Conservation (phyloP, 1,284 basidiomycete genomes). For the Puccinia polysora region DNA sequence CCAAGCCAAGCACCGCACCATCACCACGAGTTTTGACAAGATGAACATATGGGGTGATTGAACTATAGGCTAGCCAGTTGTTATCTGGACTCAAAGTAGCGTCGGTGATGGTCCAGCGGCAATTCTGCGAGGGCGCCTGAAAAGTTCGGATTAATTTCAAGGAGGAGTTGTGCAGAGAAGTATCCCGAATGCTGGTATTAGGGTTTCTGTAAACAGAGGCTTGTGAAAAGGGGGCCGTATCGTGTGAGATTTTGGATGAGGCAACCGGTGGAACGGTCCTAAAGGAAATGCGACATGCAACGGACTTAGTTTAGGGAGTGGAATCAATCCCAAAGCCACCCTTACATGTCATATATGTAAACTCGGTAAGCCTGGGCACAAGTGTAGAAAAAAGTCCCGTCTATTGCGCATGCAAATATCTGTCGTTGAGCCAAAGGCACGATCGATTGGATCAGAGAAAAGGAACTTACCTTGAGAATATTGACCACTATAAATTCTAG, state of each 20-base stretch:
- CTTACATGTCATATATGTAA: constrained; percentile 52
- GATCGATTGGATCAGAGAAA: constrained; percentile 50
- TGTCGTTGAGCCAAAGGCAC: too few species aligned
- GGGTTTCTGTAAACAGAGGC: neutral
- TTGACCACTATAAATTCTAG: constrained; percentile 87
- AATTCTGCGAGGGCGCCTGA: constrained; percentile 61
- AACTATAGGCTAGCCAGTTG: constrained; percentile 77
- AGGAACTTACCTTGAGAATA: constrained; percentile 64
- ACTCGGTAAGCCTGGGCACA: constrained; percentile 70
- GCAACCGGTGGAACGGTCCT: constrained; percentile 4
- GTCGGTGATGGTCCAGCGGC: constrained; percentile 83
- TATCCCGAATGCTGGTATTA: neutral
- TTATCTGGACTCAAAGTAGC: constrained; percentile 88
- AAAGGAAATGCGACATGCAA: neutral
- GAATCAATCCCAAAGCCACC: neutral
- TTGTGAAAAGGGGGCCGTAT: neutral
- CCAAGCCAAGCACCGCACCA: constrained; percentile 40
- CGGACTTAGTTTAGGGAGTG: neutral
- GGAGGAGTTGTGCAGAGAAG: constrained; percentile 16
- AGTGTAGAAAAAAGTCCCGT: constrained; percentile 55
- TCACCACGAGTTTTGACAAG: constrained; percentile 45
- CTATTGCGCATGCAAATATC: too few species aligned
- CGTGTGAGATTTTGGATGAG: neutral
- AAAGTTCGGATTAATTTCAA: constrained; percentile 52
- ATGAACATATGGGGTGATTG: constrained; percentile 63